Base-by-base conservation (phyloP, 1,139 yeast species). In the Ogataea hybrid region DNA sequence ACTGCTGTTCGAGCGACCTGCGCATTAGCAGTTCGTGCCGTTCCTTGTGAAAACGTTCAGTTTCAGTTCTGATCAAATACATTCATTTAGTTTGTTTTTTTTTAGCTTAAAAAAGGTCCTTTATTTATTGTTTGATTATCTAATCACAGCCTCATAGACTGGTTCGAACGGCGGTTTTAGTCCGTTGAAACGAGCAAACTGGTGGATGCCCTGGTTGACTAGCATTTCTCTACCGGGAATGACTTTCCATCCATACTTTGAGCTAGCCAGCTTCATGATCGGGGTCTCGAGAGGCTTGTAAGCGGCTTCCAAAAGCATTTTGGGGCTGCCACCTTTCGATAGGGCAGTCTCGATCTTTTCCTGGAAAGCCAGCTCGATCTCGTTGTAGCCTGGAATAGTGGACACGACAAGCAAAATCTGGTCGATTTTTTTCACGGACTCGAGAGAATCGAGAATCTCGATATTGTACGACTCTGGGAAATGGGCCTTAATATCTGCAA, bases 211-310 rank as follows among this genome's bases (percentile, higher is more conserved):
- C 65, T 92, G 97, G 64, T 85, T 81, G 17, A 89, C 88, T 52
- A 92, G 74, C 95, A 92, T 86, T 56, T 88, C 89, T 31, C 84
- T 81, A 15, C 98, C 98, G 20, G 92, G 87, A 51, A 90, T 75
- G 12, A 81, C 82, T 22, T 70, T 72, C 96, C 96, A 89, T 3
- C 61, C 57, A 51, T 65, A 75, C 53, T 75, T 69, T 32, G 75
- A 76, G 32, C 63, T 60, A 2, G 97, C 96, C 33, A 85, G 61
- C 56, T 70, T 69, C 96, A 90, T 89, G 42, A 90, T 70, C 7
- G 95, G 94, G 0, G 97, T 90, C 11, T 81, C 71, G 29, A 77
- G 68, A 15, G 97, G 97, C 62, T 87, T 88, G 69, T 92, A 92
- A 17, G 97, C 95, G 28, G 97, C 97, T 56, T 92, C 98, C 43